Base-by-base conservation (phyloP, 345 rosid genomes). In the Camelina laxa region DNA sequence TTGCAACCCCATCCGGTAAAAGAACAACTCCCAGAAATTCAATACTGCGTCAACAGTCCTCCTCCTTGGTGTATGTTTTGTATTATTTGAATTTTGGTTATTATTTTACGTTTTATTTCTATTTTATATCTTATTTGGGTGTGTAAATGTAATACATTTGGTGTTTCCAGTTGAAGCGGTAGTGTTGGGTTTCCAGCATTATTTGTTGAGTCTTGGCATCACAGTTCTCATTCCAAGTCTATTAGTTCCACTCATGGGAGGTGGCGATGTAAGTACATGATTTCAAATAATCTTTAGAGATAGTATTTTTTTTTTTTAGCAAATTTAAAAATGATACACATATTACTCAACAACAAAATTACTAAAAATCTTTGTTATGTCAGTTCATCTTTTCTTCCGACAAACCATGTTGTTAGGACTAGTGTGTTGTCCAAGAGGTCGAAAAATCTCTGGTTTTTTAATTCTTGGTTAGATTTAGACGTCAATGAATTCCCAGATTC, bases 211-310 rank as follows among this genome's bases (percentile, higher is more conserved):
- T 33, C 85, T 88, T 55, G 91, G 93, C 55, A 75, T 84, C 19
- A 85, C 87, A 9, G 90, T 90, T 70, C 63, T 90, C 63, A 82
- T 88, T 49, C 91, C 91, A 22, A 88, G 79, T 83, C 30, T 87
- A 33, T 42, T 90, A 39, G 91, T 90, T 75, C 91, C 93, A 80
- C 82, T 67, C 66, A 90, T 88, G 96, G 91, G 96, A 4, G 30
- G 5, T 27, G 30, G 30, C 4, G 30, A 27, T 27, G 30, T 27
- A 27, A 27, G 30, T 27, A 4, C 30, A 27, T 27, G 5, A 27
- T 27, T 27, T 27, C 30, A 27, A 4, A 27, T 27, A 27, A 27
- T 27, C 4, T 27, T 27, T 27, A 3, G 30, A 27, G 5, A 27
- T 27, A 4, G 30, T 4, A 27, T 27, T 27, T 27, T 27, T 27